Conservation (phyloP, 2,329 filamentous ascomycete genomes). For the Curvularia sp. region DNA sequence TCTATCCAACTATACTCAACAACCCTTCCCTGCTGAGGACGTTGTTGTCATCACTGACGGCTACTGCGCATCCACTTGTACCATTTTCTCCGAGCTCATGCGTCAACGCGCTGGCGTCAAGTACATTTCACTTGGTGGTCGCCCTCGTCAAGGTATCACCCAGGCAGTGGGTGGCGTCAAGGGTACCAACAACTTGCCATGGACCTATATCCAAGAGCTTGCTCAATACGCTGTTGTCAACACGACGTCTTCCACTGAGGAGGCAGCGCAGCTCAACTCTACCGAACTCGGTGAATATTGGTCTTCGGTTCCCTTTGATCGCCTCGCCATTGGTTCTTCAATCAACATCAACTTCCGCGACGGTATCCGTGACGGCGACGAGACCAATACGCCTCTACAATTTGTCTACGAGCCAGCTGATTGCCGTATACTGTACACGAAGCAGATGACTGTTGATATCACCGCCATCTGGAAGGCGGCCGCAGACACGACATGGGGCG, state of each 20-base stretch:
- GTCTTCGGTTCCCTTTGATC: slow-evolving; percentile 41
- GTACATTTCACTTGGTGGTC: slow-evolving; percentile 67
- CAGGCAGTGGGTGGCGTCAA: slow-evolving; percentile 68
- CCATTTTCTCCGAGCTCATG: slow-evolving; percentile 65
- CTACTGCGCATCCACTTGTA: slow-evolving; percentile 67
- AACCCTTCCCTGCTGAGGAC: slow-evolving; percentile 61
- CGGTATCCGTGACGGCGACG: slow-evolving; percentile 55
- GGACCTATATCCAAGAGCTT: slow-evolving; percentile 42
- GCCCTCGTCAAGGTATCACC: slow-evolving; percentile 62
- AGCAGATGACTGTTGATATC: slow-evolving; percentile 62
- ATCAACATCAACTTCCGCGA: slow-evolving; percentile 51
- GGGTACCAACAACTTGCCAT: slow-evolving; percentile 56
- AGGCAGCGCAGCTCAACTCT: slow-evolving; percentile 38
- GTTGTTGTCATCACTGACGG: slow-evolving; percentile 63
- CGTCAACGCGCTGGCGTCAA: slow-evolving; percentile 61
- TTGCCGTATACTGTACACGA: slow-evolving; percentile 68
- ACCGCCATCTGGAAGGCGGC: slow-evolving; percentile 62
- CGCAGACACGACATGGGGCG: slow-evolving; percentile 47
- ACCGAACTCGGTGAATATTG: slow-evolving; percentile 46
- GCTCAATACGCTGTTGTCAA: slow-evolving; percentile 34
- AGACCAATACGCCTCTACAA: slow-evolving; percentile 60
- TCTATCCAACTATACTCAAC: slow-evolving; percentile 54
- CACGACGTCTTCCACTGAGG: slow-evolving; percentile 32
- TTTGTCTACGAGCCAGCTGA: slow-evolving; percentile 69
- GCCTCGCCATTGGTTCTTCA: slow-evolving; percentile 31